Evolutionary conservation across 1,284 basidiomycete genomes (phyloP).

Genomic region (Apiotrichum brassicae): DNA sequence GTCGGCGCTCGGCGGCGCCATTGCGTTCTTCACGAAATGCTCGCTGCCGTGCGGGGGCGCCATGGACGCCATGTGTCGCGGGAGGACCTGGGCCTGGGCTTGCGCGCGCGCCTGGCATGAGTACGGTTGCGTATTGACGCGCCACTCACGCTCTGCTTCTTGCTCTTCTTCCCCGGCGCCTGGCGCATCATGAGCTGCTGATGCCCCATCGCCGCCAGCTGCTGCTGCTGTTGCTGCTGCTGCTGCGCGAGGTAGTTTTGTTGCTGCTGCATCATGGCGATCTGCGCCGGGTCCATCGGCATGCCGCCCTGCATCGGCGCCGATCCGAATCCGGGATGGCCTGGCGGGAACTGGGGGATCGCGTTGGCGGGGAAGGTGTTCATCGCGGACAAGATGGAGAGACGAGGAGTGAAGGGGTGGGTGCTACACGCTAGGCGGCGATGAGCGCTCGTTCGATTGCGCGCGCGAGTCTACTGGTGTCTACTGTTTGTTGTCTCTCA

Average conservation of each 20-base stretch:
- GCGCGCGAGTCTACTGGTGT: too few relatives aligned
- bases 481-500: too few relatives aligned
- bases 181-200: conserved; percentile 5
- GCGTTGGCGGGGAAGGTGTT: conserved; percentile 16
- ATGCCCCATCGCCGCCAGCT: conserved; percentile 8
- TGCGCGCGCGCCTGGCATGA: not conserved
- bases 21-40: conserved; percentile 29
- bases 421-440: not conserved
- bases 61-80: conserved; percentile 2
- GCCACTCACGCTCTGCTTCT: conserved; percentile 5
- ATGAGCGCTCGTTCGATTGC: too few relatives aligned
- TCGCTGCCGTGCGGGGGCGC: conserved; percentile 13
- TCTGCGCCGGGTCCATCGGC: conserved; percentile 8
- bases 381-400: conserved; percentile 3
- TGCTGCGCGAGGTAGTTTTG: too few relatives aligned
- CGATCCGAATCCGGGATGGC: not conserved
- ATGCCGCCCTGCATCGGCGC: not conserved
- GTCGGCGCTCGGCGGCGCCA: conserved; percentile 3
- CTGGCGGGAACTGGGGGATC: conserved; percentile 11
- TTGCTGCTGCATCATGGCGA: conserved; percentile 20
- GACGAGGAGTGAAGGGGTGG: not conserved
- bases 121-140: not conserved
- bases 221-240: conserved; percentile 16
- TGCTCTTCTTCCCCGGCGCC: not conserved
- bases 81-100: conserved; percentile 10